Base-by-base conservation (phyloP, 768 basidiomycete species). In the Cytidiella melzeri region DNA sequence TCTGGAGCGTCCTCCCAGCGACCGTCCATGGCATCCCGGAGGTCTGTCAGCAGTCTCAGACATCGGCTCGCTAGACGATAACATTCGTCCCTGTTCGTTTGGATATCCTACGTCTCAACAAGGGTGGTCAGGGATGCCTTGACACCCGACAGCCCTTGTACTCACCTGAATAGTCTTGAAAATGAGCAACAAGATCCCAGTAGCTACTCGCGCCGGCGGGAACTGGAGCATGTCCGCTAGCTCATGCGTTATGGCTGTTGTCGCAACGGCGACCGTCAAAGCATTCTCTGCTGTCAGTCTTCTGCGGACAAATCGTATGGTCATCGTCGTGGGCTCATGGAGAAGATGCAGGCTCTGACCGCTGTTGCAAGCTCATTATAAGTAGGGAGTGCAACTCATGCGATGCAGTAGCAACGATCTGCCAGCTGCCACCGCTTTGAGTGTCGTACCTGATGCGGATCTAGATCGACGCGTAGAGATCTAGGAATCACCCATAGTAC, bases 161-260 rank as follows among this genome's bases (percentile, higher is more conserved):
- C 64, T 55, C 40, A 73, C 75, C 65, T 77, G 71, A 19, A 75
- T 60, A 0, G 72, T 74, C 53, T 76, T 62, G 44, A 76, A 62
- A 13, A 77, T 72, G 10, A 71, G 61, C 19, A 76, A 60, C 13
- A 77, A 55, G 3, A 74, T 52, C 0, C 66, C 65, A 4, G 72
- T 63, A 0, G 72, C 67, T 0, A 71, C 73, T 3, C 63, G 60
- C 0, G 69, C 73, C 1, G 76, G 74, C 13, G 74, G 70, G 50
- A 76, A 75, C 43, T 67, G 64, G 15, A 65, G 52, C 13, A 66
- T 58, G 18, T 64, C 59, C 6, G 70, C 56, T 4, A 72, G 54
- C 41, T 69, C 64, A 41, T 55, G 62, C 41, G 63, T 53, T 3
- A 67, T 47, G 4, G 63, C 48, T 9, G 67, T 64, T 0, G 67